These are phyloP conservation scores for Globisporangium alternatum DNA, from an alignment of 352 stramenopile genomes.

Conservation along the genomic window DNA sequence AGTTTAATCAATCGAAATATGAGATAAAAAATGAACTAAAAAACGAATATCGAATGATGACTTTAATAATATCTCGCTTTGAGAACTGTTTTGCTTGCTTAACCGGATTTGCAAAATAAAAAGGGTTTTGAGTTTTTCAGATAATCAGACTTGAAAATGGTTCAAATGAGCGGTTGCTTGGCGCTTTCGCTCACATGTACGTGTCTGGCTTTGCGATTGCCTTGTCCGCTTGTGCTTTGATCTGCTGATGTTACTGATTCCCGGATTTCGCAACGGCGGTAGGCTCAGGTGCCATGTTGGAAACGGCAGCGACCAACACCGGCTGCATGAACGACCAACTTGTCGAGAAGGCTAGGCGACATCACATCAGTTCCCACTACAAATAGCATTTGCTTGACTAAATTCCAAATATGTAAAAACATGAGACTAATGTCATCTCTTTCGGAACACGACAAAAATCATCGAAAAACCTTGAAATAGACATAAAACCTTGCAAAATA, in stretches of 20 bases:
- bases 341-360: background rate
- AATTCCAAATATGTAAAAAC: background rate
- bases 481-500: conserved; percentile 2
- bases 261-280: conserved; percentile 10
- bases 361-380: background rate
- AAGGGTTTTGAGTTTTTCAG: too few relatives aligned
- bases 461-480: background rate
- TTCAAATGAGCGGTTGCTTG: too few relatives aligned
- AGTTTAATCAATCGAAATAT: too few relatives aligned
- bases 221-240: background rate
- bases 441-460: background rate
- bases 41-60: too few relatives aligned
- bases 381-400: too few relatives aligned
- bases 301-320: conserved; percentile 13
- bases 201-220: background rate
- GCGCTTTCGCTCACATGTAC: too few relatives aligned
- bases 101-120: too few relatives aligned
- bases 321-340: background rate
- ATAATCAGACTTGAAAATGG: too few relatives aligned
- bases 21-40: too few relatives aligned
- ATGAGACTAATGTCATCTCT: background rate
- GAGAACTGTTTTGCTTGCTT: too few relatives aligned
- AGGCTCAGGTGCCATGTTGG: conserved; percentile 15
- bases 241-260: background rate
- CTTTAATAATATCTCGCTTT: too few relatives aligned